Base-by-base conservation (phyloP, 768 basidiomycete genomes). In the Asterophora parasitica region DNA sequence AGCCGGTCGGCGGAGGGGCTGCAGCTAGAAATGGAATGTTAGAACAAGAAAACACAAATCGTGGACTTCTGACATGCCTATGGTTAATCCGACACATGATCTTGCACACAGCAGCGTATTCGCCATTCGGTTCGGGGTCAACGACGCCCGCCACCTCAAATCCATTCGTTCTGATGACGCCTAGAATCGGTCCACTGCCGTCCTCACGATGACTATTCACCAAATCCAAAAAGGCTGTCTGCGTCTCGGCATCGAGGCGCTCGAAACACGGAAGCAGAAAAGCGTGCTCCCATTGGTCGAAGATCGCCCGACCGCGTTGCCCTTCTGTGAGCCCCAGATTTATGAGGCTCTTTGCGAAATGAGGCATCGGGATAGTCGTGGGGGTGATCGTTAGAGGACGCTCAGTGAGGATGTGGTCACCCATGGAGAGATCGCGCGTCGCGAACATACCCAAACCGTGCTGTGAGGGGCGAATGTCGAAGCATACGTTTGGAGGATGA, bases 1-100 rank as follows among this genome's bases (percentile, higher is more conserved):
- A 54, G 10, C 16, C 50, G 49, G 3, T 49, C 50, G 0, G 61
- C 56, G 33, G 67, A 68, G 20, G 67, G 60, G 13, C 61, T 55
- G 48, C 69, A 67, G 42, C 68, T 69, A 39, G 15, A 33, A 17
- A 16, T 32, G 19, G 19, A 2, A 31, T 31, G 11, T 31, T 15
- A 6, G 34, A 28, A 8, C 26, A 12, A 11, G 7, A n/a, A 12
- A 7, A 7, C 20, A 10, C 17, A 38, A n/a, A 44, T 10, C 8
- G 13, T n/a, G 7, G n/a, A 38, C 39, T 10, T 34, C 3, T 47
- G 10, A 16, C 46, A 16, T 47, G 66, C 70, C 70, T 69, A 44
- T 71, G 69, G 37, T 70, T 72, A 35, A 69, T 56, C 16, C 68
- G 64, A n/a, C 67, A 66, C 40, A 66, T 57, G 6, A 54, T 47